Percentiles rank a stretch among this genome's conserved stretches.
Evolutionary conservation across 169 alveolate species (phyloP).

Genomic region (Eimeria acervulina): DNA sequence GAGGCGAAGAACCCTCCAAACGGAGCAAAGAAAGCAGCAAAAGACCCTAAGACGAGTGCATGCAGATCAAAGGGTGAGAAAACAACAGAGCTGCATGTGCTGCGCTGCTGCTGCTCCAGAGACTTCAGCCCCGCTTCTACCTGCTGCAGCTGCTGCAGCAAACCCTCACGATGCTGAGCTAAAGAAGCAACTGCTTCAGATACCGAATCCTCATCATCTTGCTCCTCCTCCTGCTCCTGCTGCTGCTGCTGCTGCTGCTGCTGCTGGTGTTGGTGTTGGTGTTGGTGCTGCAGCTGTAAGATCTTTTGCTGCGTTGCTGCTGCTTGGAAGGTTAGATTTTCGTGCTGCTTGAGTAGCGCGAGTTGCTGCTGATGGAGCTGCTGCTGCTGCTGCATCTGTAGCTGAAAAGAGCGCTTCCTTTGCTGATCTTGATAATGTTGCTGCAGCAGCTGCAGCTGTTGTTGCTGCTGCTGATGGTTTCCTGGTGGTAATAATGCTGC

Average conservation of each 20-base stretch:
- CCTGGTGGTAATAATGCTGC: conserved; percentile 1
- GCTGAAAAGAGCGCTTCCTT: neutral
- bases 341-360: neutral
- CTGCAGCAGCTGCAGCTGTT: neutral
- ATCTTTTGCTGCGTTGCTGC: neutral
- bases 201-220: neutral
- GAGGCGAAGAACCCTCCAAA: conserved; percentile 99
- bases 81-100: conserved; percentile 56
- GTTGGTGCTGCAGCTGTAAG: no score
- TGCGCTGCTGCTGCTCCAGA: conserved; percentile 4
- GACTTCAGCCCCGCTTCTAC: neutral
- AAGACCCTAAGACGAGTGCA: conserved; percentile 96
- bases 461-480: neutral
- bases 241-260: neutral
- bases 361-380: no score
- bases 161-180: neutral
- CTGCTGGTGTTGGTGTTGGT: no score
- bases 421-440: conserved; percentile 65
- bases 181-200: no score
- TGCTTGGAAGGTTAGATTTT: neutral
- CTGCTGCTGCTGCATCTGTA: neutral
- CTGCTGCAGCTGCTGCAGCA: conserved; percentile 27
- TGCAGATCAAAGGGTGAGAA: conserved; percentile 91
- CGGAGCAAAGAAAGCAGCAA: conserved; percentile 98
- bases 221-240: conserved; percentile 23